Evolutionary conservation across 2,329 filamentous ascomycete species (phyloP).

Genomic region (Epichloe scottii): DNA sequence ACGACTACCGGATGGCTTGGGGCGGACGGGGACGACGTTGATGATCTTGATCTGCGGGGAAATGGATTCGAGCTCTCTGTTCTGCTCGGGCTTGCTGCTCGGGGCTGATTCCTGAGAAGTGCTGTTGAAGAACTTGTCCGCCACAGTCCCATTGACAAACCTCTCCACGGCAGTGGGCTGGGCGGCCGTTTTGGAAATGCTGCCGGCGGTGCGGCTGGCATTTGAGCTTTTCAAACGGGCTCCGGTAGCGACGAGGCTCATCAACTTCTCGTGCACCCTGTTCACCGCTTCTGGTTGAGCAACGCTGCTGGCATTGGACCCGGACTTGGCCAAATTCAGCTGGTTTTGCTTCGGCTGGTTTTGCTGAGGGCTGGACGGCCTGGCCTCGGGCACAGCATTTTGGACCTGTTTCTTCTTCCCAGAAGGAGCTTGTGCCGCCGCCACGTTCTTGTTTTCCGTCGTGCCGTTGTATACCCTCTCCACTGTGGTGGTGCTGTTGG

Average conservation of each 20-base stretch:
- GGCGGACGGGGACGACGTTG: neutral
- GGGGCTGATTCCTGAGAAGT: neutral
- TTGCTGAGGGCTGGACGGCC: neutral
- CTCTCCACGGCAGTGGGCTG: neutral
- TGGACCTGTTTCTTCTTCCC: too few species aligned
- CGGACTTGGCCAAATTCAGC: neutral
- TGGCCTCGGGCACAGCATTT: neutral
- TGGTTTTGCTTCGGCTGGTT: neutral
- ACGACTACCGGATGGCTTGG: neutral
- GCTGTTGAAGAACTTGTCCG: neutral
- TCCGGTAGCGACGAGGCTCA: neutral
- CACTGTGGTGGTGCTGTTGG: neutral
- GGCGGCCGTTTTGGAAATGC: neutral
- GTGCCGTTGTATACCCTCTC: neutral
- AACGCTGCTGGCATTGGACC: neutral
- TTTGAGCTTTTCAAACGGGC: neutral
- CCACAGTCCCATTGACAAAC: neutral
- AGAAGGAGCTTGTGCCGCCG: neutral
- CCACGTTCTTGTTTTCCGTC: neutral
- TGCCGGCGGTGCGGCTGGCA: neutral
- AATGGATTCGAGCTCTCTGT: neutral
- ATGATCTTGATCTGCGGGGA: neutral
- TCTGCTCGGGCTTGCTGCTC: neutral
- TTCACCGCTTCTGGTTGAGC: neutral
- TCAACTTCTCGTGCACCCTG: neutral